Base-by-base conservation (phyloP, 495 filamentous ascomycete species). In the Xylaria castorea region DNA sequence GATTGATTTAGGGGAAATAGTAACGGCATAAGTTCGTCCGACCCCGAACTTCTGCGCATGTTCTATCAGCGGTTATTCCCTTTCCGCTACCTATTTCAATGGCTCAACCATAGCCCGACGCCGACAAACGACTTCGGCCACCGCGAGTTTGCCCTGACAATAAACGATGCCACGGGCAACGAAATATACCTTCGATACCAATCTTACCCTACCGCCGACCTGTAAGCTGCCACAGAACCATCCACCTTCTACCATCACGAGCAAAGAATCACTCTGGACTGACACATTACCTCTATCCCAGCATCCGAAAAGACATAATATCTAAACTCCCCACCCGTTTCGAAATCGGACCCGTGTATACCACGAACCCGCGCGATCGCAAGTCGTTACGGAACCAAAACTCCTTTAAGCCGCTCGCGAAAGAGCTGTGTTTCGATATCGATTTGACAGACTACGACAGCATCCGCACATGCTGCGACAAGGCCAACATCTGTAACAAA, bases 391-490 rank as follows among this genome's bases (percentile, higher is more conserved):
- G 91, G 55, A 97, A 97, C 81, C 83, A 87, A 20, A 87, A 86
- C 67, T 84, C 87, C 11, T 95, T 96, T 80, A 87, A 87, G 58
- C 95, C 96, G 3, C 79, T 97, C 4, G 85, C 91, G 1, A 98
- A 98, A 78, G 96, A 99, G 81, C 83, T 99, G 20, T 97, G 97
- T 73, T 98, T 99, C 83, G 96, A 99, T 91, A 97, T 99, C 75
- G 96, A 99, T 88, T 87, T 99, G 87, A 98, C 95, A 36, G 96
- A 98, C 84, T 99, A 99, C 81, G 96, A 99, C 78, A 93, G 97
- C 61, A 92, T 98, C 74, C 91, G 96, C 30, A 97, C 95, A 27
- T 99, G 96, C 83, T 99, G 96, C 80, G 89, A 91, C 70, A 93
- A 94, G 76, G 94, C 97, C 5, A 95, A 92, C 72, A 98, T 99